A percentile compares a stretch with the other conserved stretches of the same genome.
Conservation (phyloP, 2,329 filamentous ascomycete species). For the Colletotrichum horii region DNA sequence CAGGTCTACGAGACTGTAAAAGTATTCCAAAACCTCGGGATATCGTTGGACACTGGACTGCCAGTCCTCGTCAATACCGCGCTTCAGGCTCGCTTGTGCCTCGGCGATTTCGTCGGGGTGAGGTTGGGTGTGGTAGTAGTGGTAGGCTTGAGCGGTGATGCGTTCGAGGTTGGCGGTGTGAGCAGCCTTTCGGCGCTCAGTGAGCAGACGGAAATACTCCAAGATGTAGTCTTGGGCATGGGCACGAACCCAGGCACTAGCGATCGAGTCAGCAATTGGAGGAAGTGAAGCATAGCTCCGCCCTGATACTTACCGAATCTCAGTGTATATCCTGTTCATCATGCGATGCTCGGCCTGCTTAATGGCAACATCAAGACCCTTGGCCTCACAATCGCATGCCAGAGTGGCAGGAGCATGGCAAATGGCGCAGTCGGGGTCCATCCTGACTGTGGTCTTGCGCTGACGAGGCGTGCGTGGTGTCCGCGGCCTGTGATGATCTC, state of each 20-base stretch:
- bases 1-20: constrained; percentile 73
- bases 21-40: constrained; percentile 83
- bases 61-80: constrained; percentile 82
- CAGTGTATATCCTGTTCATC: constrained; percentile 66
- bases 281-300: constrained; percentile 1
- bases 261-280: constrained; percentile 20
- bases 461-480: constrained; percentile 18
- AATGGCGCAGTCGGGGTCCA: constrained; percentile 74
- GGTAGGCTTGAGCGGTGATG: constrained; percentile 58
- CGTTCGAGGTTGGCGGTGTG: constrained; percentile 62
- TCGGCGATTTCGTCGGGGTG: constrained; percentile 67
- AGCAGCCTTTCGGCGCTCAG: constrained; percentile 63
- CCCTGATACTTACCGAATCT: constrained; percentile 60
- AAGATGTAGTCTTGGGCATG: constrained; percentile 73
- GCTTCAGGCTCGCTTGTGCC: constrained; percentile 70
- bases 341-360: constrained; percentile 67
- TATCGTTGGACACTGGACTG: constrained; percentile 76
- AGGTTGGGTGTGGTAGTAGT: constrained; percentile 62
- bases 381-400: constrained; percentile 70
- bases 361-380: constrained; percentile 66
- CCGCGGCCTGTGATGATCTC: constrained; percentile 24
- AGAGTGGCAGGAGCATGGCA: constrained; percentile 64
- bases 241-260: constrained; percentile 66
- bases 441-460: constrained; percentile 60
- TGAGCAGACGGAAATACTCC: constrained; percentile 66